phyloP scores from a whole-genome alignment of 1,284 basidiomycete species.

The Ceratobasidium sp. region DNA sequence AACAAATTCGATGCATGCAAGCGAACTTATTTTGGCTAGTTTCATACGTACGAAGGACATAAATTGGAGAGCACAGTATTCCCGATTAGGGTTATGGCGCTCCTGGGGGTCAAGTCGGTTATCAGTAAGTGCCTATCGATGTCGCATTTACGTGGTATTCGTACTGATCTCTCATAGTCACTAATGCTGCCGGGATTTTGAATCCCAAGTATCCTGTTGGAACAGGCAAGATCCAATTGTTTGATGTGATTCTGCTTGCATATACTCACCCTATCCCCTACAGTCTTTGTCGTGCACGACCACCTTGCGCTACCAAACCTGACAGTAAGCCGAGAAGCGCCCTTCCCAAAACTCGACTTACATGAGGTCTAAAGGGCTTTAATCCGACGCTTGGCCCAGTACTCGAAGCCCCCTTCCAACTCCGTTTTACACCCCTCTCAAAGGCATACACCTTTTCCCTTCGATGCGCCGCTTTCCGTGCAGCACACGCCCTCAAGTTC shows the following conservation, averaged over 20 bases:
- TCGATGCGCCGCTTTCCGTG: constrained; percentile 72
- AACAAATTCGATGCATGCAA: not conserved
- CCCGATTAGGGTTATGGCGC: constrained; percentile 78
- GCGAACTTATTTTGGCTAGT: constrained; percentile 55
- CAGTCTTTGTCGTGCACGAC: constrained; percentile 82
- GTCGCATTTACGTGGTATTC: not conserved
- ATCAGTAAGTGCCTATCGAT: constrained; percentile 61
- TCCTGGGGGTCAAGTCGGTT: constrained; percentile 72
- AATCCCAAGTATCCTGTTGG: constrained; percentile 77
- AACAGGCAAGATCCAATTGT: constrained; percentile 63
- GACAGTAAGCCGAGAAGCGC: constrained; percentile 50
- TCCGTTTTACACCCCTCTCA: constrained; percentile 80
- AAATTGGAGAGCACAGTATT: constrained; percentile 71
- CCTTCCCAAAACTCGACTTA: no score
- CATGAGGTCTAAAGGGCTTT: constrained; percentile 58
- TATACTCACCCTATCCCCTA: constrained; percentile 16
- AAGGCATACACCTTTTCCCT: constrained; percentile 76
- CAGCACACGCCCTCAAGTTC: constrained; percentile 65
- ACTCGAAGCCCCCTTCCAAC: constrained; percentile 56
- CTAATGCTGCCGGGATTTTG: constrained; percentile 83
- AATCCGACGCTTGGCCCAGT: constrained; percentile 80
- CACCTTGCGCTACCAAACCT: constrained; percentile 82
- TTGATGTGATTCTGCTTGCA: not conserved
- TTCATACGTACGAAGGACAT: constrained; percentile 85
- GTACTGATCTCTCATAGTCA: constrained; percentile 60